Evolutionary conservation across 768 basidiomycete genomes (phyloP).

Genomic region (Sutorius australiensis): DNA sequence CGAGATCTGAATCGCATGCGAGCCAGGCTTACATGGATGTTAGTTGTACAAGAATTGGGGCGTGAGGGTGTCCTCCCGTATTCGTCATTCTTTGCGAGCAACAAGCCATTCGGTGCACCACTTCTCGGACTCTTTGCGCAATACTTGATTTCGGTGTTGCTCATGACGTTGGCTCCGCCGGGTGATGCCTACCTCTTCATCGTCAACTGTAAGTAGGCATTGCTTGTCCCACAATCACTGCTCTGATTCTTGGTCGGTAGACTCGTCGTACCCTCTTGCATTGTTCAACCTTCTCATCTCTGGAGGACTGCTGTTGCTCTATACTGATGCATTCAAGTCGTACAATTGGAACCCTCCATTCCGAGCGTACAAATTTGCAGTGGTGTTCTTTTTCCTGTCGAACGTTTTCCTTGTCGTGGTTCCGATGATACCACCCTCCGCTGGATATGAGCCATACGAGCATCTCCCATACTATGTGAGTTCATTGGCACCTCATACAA

Average conservation of each 20-base stretch:
- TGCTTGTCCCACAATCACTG: background rate
- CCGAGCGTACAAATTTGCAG: constrained; percentile 45
- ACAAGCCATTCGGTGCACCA: constrained; percentile 67
- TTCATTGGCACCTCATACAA: background rate
- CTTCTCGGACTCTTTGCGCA: constrained; percentile 59
- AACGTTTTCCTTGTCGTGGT: constrained; percentile 62
- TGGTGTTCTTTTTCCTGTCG: constrained; percentile 56
- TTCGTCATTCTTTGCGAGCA: constrained; percentile 65
- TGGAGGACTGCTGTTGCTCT: constrained; percentile 59
- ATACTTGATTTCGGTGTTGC: constrained; percentile 53
- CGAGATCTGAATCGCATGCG: constrained; percentile 6
- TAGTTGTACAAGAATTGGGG: constrained; percentile 72
- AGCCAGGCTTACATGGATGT: background rate
- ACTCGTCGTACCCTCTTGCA: constrained; percentile 53
- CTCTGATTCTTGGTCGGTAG: constrained; percentile 29
- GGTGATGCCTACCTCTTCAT: constrained; percentile 76
- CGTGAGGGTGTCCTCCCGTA: constrained; percentile 67
- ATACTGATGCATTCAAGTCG: constrained; percentile 39
- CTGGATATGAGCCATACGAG: constrained; percentile 50
- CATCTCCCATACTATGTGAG: constrained; percentile 68
- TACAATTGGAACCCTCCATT: constrained; percentile 67
- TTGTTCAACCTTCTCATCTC: constrained; percentile 60
- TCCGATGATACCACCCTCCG: constrained; percentile 59
- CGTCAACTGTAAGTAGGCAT: constrained; percentile 48
- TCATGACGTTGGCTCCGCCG: constrained; percentile 56